Base-by-base conservation (phyloP, 768 basidiomycete genomes). In the Boletus reticuloceps region DNA sequence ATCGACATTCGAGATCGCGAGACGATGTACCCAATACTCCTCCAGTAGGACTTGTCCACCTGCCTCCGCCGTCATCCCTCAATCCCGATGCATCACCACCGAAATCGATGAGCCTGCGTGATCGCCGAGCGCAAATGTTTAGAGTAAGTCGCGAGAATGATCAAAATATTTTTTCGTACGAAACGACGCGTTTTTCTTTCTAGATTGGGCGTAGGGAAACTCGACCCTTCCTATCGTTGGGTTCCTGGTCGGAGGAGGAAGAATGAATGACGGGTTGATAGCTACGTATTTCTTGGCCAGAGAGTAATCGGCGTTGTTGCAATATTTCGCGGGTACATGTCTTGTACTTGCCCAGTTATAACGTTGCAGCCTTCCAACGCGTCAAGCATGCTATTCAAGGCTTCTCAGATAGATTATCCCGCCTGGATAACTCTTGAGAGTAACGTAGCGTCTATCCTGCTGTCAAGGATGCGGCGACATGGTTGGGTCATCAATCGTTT, bases 41-140 rank as follows among this genome's bases (percentile, higher is more conserved):
- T 40, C 45, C 25, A 29, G n/a, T 25, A 2, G 58, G 43, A 42
- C 8, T 29, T 7, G 41, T 50, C 16, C 45, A 48, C 13, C 17
- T 12, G 22, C 17, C 48, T 5, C 38, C 47, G 10, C 38, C 54
- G 16, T 49, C 41, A 14, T 50, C 57, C 5, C 48, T 54, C 14
- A 38, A 54, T 32, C 44, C 25, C 22, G 52, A 57, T 10, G 32
- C 17, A 11, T 67, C 69, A 2, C 56, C 65, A 17, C 61, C 53
- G 17, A 64, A 56, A 38, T 55, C 69, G 17, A 70, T 70, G 68
- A 70, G 69, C 47, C 44, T 70, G 29, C 69, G 70, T 14, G 69
- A 68, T 41, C 65, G 69, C 4, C 66, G 66, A 8, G 70, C 70
- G 2, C 69, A 71, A 22, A 70, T 70, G 41, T 61, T 58, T 17